phyloP scores from a whole-genome alignment of 176 grass and related monocot species.

The maize (Zea mays) region DNA sequence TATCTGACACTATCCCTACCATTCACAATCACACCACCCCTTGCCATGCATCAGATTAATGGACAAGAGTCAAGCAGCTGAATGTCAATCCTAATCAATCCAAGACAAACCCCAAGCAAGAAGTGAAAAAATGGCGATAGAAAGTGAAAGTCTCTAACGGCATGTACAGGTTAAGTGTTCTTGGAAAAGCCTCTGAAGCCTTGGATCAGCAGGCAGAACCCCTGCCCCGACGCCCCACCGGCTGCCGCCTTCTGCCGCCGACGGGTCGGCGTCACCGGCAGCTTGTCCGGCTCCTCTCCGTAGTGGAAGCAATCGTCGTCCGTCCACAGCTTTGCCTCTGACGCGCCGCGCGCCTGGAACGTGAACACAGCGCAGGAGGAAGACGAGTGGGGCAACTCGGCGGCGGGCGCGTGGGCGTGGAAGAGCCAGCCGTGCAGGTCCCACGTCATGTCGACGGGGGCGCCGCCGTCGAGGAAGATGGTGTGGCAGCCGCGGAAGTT shows the following conservation, averaged over 20 bases:
- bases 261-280: neutral
- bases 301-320: conserved; percentile 4
- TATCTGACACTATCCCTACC: conserved; percentile 15
- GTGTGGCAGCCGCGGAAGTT: conserved; percentile 73
- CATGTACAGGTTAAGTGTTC: conserved; percentile 48
- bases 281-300: conserved; percentile 26
- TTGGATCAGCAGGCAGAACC: conserved; percentile 67
- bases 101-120: conserved; percentile 23
- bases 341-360: conserved; percentile 53
- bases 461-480: conserved; percentile 55
- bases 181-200: conserved; percentile 57
- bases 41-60: conserved; percentile 25
- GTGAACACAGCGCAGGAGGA: conserved; percentile 60
- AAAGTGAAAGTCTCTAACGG: conserved; percentile 23
- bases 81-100: conserved; percentile 30
- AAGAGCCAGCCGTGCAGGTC: conserved; percentile 73
- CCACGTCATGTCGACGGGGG: conserved; percentile 69
- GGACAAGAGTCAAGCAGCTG: conserved; percentile 27
- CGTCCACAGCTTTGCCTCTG: conserved; percentile 46
- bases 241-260: conserved; percentile 34
- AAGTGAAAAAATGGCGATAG: conserved; percentile 14
- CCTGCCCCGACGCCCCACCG: conserved; percentile 24
- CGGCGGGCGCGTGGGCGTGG: conserved; percentile 27
- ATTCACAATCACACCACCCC: conserved; percentile 40
- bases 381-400: neutral